Evolutionary conservation across 805 yeast genomes (phyloP), one percentile per base, ranked within the genome.

Genomic region (Teunomyces aglyptinius): DNA sequence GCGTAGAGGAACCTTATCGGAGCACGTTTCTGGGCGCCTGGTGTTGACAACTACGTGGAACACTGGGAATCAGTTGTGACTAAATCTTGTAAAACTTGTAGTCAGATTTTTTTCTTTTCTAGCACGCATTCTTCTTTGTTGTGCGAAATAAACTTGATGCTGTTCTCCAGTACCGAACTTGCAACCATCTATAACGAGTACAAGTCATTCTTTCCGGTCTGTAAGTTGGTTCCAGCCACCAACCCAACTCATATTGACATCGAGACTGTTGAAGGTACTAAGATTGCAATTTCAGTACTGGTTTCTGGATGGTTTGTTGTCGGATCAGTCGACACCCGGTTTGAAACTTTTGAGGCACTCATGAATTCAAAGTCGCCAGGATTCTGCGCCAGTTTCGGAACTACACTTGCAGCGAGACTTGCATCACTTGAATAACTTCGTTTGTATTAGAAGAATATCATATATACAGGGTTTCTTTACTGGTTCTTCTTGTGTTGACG

Each of bases 21-120:
- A 64, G 74, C 68, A 67, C 73, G 74, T 68, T 68, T 55, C 74
- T 68, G 74, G 74, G 74, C 74, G 72, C 74, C 74, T 59, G 74
- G 55, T 65, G 62, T 67, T 68, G 74, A 68, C 69, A 58, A 42
- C 44, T 46, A 43, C 50, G 56, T 68, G 74, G 69, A 61, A 67
- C 60, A 62, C 59, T 68, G 74, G 74, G 74, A 68, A 68, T 68
- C 74, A 68, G 74, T 68, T 68, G 73, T 67, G 71, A 55, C 73
- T 68, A 68, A 58, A 68, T 65, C 28, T 49, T 24, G 26, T 24
- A 24, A 24, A 24, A 10, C 8, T 11, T 24, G 11, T 24, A 24
- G 26, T 24, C 8, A n/a, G n/a, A n/a, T 22, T 24, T 7, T 24
- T 39, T 44, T 34, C 16, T 19, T n/a, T 36, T 22, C 8, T 19